Base-by-base conservation (phyloP, 2,329 filamentous ascomycete genomes). In the Penicillium janthinellum region DNA sequence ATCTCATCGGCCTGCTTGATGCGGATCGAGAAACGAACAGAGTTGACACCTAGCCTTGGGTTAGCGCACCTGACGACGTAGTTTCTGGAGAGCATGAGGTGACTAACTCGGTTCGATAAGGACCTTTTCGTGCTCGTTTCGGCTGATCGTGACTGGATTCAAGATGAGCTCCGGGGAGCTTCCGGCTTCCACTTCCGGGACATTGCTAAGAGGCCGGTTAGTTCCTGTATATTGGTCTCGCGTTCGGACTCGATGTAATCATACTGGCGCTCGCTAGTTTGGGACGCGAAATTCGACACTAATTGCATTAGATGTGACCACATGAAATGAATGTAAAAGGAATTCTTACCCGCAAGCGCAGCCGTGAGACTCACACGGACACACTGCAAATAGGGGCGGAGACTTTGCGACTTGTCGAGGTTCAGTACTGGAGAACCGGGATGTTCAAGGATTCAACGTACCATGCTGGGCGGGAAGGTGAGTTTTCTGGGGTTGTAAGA, bases 1-100 rank as follows among this genome's bases (percentile, higher is more conserved):
- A 98, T 99, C 82, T 99, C 95, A 78, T 99, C 95, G 63, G 95
- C 95, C 83, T 99, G 95, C 82, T 99, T 99, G 79, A 99, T 97
- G 83, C 94, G 92, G 82, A 99, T 96, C 85, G 92, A 96, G 73
- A 99, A 90, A 69, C 95, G 90, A 68, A 99, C 90, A 68, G 91
- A 96, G 85, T 99, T 99, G 81, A 98, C 90, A 77, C 91, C 50
- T 53, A 31, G 35, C 22, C 31, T 22, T 31, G 22, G 11, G 15
- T 53, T 41, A 53, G 50, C 38, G n/a, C 10, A n/a, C 10, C 4
- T 17, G 4, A 25, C 25, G 38, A 25, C 31, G 38, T 10, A 22
- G 15, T 17, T 39, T 12, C n/a, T 3, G 34, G 8, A 8, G 10
- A 38, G 17, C 12, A 98, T 94, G 75, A 38, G 22, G 39, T 12